phyloP scores from a whole-genome alignment of 176 grass and related monocot genomes.

The Puccinellia tenuiflora region DNA sequence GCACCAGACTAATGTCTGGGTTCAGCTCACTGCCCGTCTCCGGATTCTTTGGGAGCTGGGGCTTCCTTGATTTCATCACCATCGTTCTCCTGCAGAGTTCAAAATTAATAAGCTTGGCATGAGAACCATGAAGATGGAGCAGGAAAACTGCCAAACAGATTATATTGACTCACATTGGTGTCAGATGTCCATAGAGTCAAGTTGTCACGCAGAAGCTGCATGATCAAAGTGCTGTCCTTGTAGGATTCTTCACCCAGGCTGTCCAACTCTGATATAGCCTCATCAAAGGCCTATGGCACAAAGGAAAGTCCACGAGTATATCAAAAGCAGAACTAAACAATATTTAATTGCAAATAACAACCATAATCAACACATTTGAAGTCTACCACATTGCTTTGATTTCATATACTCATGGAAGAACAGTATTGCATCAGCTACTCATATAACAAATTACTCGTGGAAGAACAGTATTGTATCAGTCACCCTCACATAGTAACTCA shows the following conservation, averaged over 20 bases:
- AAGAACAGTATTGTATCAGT: background rate
- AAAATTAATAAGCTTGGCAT: background rate
- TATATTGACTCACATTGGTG: constrained; percentile 39
- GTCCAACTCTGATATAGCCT: constrained; percentile 85
- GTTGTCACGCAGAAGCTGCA: constrained; percentile 90
- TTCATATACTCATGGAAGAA: background rate
- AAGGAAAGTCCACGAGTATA: background rate
- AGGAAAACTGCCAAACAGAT: background rate
- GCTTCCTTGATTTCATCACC: constrained; percentile 76
- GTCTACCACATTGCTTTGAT: background rate
- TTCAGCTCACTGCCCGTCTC: constrained; percentile 45
- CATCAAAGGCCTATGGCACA: constrained; percentile 65
- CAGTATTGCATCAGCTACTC: background rate
- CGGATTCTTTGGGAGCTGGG: constrained; percentile 42
- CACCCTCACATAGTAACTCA: background rate
- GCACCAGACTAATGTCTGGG: constrained; percentile 10
- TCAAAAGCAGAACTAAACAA: background rate
- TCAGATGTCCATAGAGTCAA: constrained; percentile 91
- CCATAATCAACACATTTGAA: background rate
- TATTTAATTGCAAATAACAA: background rate
- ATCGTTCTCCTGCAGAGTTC: constrained; percentile 40
- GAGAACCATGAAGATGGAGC: background rate
- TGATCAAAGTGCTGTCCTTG: constrained; percentile 94
- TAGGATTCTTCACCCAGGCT: constrained; percentile 91
- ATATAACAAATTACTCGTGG: background rate